Evolutionary conservation across 2,329 filamentous ascomycete genomes (phyloP).

Genomic region (Cladosporium austrohemisphaericum): DNA sequence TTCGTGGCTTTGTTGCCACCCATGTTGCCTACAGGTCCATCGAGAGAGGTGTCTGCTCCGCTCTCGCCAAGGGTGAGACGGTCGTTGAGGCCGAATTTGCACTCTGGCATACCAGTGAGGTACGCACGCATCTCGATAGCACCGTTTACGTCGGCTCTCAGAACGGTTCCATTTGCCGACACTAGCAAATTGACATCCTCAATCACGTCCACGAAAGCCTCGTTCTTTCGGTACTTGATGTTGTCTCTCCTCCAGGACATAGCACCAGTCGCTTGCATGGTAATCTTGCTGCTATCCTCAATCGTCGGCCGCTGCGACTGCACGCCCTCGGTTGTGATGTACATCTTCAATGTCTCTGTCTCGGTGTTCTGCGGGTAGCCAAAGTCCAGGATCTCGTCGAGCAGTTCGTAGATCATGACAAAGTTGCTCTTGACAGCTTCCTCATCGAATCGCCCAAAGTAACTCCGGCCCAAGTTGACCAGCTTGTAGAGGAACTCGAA

Average conservation of each 20-base stretch:
- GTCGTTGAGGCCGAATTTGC: conserved; percentile 98
- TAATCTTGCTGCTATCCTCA: conserved; percentile 95
- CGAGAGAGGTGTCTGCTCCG: conserved; percentile 50
- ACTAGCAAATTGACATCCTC: conserved; percentile 98
- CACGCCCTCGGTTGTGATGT: conserved; percentile 98
- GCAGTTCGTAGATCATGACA: conserved; percentile 92
- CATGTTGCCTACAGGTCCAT: conserved; percentile 67
- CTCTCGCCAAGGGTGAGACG: conserved; percentile 77
- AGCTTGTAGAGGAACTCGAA: conserved; percentile 97
- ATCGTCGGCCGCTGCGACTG: conserved; percentile 76
- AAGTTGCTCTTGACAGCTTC: conserved; percentile 99
- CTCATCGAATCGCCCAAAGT: conserved; percentile 99
- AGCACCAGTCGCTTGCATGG: conserved; percentile 97
- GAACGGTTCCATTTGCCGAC: conserved; percentile 93
- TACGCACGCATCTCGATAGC: conserved; percentile 99
- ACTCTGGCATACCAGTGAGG: conserved; percentile 91
- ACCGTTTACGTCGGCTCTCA: conserved; percentile 92
- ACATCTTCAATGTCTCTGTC: conserved; percentile 98
- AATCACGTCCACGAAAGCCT: conserved; percentile 98
- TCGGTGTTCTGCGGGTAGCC: conserved; percentile 99
- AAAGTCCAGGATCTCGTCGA: conserved; percentile 98
- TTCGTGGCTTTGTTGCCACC: conserved; percentile 86
- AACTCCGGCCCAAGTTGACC: conserved; percentile 84
- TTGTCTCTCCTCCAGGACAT: conserved; percentile 95
- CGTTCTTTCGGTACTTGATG: conserved; percentile 99